These are phyloP conservation scores for Coniochaeta sp. DNA, from an alignment of 2,329 filamentous ascomycete genomes.

Conservation along the genomic window DNA sequence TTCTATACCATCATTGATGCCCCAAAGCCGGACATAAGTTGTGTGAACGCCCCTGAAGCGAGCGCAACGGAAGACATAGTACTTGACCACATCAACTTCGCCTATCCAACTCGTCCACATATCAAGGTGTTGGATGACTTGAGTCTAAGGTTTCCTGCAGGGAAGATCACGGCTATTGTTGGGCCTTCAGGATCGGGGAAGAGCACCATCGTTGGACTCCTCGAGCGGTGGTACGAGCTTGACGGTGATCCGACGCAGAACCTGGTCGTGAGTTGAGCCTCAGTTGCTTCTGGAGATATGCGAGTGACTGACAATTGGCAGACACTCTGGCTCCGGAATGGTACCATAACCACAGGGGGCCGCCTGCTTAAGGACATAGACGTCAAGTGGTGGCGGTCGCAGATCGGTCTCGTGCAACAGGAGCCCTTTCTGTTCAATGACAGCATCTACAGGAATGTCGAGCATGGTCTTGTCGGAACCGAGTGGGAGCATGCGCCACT, in stretches of 20 bases:
- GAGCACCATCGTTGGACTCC: constrained; percentile 65
- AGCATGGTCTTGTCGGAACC: constrained; percentile 39
- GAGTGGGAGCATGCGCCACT: constrained; percentile 26
- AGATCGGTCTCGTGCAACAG: constrained; percentile 36
- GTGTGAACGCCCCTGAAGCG: constrained; percentile 35
- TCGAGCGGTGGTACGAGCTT: constrained; percentile 65
- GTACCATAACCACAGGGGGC: constrained; percentile 16
- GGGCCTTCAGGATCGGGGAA: constrained; percentile 80
- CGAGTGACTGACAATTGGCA: not conserved
- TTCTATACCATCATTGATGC: constrained; percentile 46
- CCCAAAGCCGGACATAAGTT: constrained; percentile 26
- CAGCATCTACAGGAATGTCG: constrained; percentile 47
- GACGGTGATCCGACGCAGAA: constrained; percentile 27
- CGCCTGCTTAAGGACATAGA: constrained; percentile 40
- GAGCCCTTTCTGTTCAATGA: constrained; percentile 37
- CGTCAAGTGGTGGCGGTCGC: constrained; percentile 47
- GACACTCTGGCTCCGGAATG: constrained; percentile 17
- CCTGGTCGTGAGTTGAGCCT: constrained; percentile 2
- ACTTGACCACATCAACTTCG: constrained; percentile 58
- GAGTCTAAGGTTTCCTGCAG: constrained; percentile 49
- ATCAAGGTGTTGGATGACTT: constrained; percentile 42
- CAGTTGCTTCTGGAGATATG: not conserved
- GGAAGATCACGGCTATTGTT: constrained; percentile 71
- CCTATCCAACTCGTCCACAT: constrained; percentile 49
- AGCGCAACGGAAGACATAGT: constrained; percentile 44